Evolutionary conservation across 2,329 filamentous ascomycete genomes (phyloP), one percentile per base, ranked within the genome.

Genomic region (Trichophyton simii): DNA sequence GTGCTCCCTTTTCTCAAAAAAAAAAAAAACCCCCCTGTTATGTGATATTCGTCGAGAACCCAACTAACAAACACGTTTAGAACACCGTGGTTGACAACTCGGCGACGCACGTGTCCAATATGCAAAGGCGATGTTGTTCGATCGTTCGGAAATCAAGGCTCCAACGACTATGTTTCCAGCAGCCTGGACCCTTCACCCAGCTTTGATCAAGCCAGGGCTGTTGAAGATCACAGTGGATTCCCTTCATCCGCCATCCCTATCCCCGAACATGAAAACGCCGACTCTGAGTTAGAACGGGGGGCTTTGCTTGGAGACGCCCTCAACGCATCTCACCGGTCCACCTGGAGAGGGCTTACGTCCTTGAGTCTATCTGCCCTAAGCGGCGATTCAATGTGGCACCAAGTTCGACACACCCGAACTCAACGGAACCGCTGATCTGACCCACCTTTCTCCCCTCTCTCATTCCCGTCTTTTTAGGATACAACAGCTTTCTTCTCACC

Each of bases 41-140:
- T 50, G 5, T 36, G 13, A 15, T 34, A 36, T 28, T 22, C 28
- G 28, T 31, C 6, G 28, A 22, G 48, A 5, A 60, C 42, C 66
- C 65, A 62, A 68, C 69, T 70, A 64, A 67, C 22, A 38, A 31
- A 11, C 41, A 22, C 42, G 38, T 28, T 65, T 7, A 96, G 91
- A 71, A 97, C 94, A 3, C 94, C 94, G 1, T 99, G 94, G 94
- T 79, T 99, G 59, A 96, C 92, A 0, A 97, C 91, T 15, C 86
- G 92, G 57, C 87, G 94, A 65, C 87, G 94, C 65, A 99, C 94
- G n/a, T 99, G 94, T 69, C 94, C 94, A 0, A 97, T 99, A 63
- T 99, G 94, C 78, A 99, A 99, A 77, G 91, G 91, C 57, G 94
- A 99, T 71, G 94, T 99, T 41, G 92, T 99, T 15, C 74, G 77